Evolutionary conservation across 2,329 filamentous ascomycete genomes (phyloP).

Genomic region (Claviceps arundinis): DNA sequence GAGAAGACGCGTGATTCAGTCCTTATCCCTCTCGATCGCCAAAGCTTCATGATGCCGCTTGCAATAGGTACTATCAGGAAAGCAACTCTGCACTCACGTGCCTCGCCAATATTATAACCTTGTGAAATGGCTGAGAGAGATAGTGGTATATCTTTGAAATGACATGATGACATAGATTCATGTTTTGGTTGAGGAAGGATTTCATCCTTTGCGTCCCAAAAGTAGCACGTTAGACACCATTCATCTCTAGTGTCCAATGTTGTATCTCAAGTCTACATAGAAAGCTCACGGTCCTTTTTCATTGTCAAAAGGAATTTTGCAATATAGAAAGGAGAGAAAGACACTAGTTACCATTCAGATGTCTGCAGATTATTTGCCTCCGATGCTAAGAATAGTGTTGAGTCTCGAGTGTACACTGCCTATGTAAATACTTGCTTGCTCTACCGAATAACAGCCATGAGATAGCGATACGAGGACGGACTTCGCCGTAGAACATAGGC

Average conservation of each 20-base stretch:
- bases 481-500: conserved; percentile 54
- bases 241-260: not conserved
- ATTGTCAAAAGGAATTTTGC: not conserved
- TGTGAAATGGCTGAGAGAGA: not conserved
- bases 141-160: not conserved
- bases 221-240: not conserved
- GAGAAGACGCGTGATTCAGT: conserved; percentile 25
- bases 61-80: not conserved
- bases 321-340: not conserved
- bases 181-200: not conserved
- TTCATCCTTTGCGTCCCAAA: not conserved
- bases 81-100: not conserved
- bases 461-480: conserved; percentile 15
- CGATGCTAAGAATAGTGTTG: not conserved
- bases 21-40: not conserved
- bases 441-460: conserved; percentile 15
- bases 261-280: not conserved
- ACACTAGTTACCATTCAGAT: not conserved
- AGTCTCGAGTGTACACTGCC: not conserved
- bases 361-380: not conserved
- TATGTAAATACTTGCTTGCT: not conserved
- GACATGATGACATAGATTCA: not conserved
- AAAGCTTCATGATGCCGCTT: not conserved
- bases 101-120: not conserved
- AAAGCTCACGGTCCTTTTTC: not conserved